Base-by-base conservation (phyloP, 2,329 filamentous ascomycete species). In the Paraphaeosphaeria minitans region DNA sequence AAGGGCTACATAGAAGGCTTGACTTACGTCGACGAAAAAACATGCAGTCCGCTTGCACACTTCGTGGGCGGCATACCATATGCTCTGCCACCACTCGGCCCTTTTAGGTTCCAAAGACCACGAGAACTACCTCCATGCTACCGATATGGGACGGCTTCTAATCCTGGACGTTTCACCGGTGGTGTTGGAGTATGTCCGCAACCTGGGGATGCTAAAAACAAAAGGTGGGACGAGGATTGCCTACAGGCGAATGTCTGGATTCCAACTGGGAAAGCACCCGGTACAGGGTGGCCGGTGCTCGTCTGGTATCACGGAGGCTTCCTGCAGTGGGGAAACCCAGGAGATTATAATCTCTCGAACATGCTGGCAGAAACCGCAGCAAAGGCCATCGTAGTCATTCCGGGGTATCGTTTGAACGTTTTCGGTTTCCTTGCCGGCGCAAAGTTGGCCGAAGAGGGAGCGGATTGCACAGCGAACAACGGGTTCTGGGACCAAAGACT, bases 231-330 rank as follows among this genome's bases (percentile, higher is more conserved):
- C 50, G 84, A 87, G 64, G 83, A 87, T 68, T 86, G 84, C 59
- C 77, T 86, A 60, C 82, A 85, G 62, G 73, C 78, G 52, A 86
- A 86, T 67, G 75, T 87, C 5, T 86, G 83, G 79, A 76, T 85
- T 41, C 84, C 85, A 3, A 64, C 71, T 21, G 83, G 80, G 5
- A 68, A 77, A 74, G 19, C 81, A 81, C 6, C 67, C 70, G 35
- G 74, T 65, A 62, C 35, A 75, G 82, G 84, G 16, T 87, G 84
- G 84, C 85, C 85, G 4, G 84, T 87, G 0, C 77, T 84, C 52
- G 81, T 87, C 64, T 86, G 80, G 69, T 84, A 86, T 48, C 84
- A 84, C 62, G 82, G 82, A 33, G 84, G 85, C 3, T 87, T 85
- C 66, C 75, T 87, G 22, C 85, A 87, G 71, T 82, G 82, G 58